Base-by-base conservation (phyloP, 2,329 filamentous ascomycete genomes). In the Clonostachys rosea region DNA sequence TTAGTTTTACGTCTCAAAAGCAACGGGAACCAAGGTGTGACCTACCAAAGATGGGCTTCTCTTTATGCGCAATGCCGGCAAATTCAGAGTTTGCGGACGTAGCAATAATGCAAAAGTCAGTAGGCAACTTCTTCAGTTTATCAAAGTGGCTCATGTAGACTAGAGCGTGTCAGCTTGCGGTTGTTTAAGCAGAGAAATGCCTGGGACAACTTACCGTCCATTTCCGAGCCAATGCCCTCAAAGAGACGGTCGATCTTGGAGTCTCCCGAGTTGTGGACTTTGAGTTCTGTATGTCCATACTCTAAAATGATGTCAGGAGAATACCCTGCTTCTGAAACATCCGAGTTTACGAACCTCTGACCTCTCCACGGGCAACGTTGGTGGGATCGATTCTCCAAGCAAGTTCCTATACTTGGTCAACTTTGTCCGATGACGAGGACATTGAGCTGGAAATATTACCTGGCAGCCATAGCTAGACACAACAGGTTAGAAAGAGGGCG, bases 61-160 rank as follows among this genome's bases (percentile, higher is more conserved):
- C 67, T 62, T 81, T 61, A 62, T 91, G 86, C 16, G 85, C 87
- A 56, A 92, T 95, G 49, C 82, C 89, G 11, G 91, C 91, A 56
- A 80, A 95, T 20, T 84, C 81, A 1, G 87, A 83, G 69, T 94
- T 95, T 44, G 73, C 62, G 3, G 90, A 92, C 5, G 76, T 85
- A 44, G 87, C 91, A 56, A 96, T 81, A 14, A 77, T 83, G 50
- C 79, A 69, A 63, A 95, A 96, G 39, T 76, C 79, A 35, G 84
- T 72, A 9, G 91, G 91, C 37, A 96, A 74, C 47, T 78, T 71
- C 37, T 77, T 78, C 11, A 97, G 79, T 75, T 95, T 95, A 69
- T 96, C 91, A 49, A 84, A 85, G 64, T 97, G 92, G 55, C 81
- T 87, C 91, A 96, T 96, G 78, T 81, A 92, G 13, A 89, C 73